Conservation (phyloP, 2,329 filamentous ascomycete genomes). For the Calonectria pauciramosa region DNA sequence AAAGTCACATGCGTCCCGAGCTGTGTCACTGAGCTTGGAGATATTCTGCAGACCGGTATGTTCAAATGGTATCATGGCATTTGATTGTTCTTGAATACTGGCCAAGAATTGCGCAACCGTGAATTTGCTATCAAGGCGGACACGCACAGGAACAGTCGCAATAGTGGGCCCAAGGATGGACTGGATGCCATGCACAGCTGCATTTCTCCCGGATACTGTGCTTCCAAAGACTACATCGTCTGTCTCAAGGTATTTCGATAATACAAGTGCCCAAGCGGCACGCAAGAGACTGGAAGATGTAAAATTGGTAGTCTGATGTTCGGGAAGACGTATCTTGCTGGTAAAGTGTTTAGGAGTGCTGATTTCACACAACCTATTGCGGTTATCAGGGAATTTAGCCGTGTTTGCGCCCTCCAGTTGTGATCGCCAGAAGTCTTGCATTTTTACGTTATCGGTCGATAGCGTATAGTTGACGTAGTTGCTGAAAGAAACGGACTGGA, state of each 20-base stretch:
- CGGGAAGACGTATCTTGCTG: neutral
- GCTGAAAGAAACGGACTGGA: slow-evolving; percentile 4
- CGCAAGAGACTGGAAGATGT: neutral
- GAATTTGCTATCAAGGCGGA: neutral
- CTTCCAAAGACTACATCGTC: slow-evolving; percentile 25
- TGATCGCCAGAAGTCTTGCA: slow-evolving; percentile 2
- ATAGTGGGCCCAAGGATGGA: slow-evolving; percentile 5
- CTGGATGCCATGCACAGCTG: neutral
- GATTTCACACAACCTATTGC: neutral
- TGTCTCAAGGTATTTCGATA: slow-evolving; percentile 25
- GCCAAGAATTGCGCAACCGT: neutral
- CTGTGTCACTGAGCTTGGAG: neutral
- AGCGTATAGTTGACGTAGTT: slow-evolving; percentile 12
- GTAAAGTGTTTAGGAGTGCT: neutral
- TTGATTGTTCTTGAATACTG: neutral
- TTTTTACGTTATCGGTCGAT: neutral
- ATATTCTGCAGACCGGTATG: slow-evolving; percentile 16
- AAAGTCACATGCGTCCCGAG: slow-evolving; percentile 12
- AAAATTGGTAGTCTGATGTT: neutral
- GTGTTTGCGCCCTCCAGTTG: slow-evolving; percentile 9
- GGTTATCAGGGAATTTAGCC: slow-evolving; percentile 2
- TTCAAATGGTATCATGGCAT: slow-evolving; percentile 9
- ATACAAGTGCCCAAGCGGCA: neutral
- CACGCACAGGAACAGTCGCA: neutral
- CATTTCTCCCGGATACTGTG: slow-evolving; percentile 4